These are phyloP conservation scores for Aureobasidium sp. DNA, from an alignment of 2,329 filamentous ascomycete genomes.

Conservation along the genomic window DNA sequence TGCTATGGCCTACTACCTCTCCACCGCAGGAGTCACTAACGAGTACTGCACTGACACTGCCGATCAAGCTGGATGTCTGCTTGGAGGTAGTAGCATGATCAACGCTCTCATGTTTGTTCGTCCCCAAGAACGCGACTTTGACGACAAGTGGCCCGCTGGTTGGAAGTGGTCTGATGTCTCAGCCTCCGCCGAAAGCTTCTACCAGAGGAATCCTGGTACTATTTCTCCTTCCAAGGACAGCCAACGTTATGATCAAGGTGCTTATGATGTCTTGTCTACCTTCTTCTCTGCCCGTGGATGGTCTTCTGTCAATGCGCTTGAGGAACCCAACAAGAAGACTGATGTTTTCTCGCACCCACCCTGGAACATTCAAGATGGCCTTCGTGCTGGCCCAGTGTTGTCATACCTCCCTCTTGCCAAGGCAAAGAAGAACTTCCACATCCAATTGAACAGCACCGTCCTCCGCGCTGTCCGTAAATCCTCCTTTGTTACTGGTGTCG, in stretches of 20 bases:
- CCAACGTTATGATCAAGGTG: conserved; percentile 40
- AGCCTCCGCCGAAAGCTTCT: conserved; percentile 38
- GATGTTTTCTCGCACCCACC: conserved; percentile 42
- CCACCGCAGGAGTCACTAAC: conserved; percentile 15
- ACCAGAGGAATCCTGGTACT: conserved; percentile 37
- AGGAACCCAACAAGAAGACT: conserved; percentile 38
- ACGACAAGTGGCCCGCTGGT: conserved; percentile 40
- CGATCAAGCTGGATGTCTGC: conserved; percentile 35
- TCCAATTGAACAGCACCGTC: conserved; percentile 39
- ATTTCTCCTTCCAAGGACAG: conserved; percentile 39
- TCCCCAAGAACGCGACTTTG: conserved; percentile 46
- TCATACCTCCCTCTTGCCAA: conserved; percentile 45
- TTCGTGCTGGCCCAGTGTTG: conserved; percentile 42
- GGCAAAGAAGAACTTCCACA: conserved; percentile 34
- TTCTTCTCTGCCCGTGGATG: conserved; percentile 43
- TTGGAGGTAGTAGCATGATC: conserved; percentile 46
- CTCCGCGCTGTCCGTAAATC: conserved; percentile 36
- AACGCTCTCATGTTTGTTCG: conserved; percentile 49
- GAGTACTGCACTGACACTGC: conserved; percentile 24
- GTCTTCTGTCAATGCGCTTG: conserved; percentile 41
- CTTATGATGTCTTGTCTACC: conserved; percentile 43
- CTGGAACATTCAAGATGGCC: conserved; percentile 42
- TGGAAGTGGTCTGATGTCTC: conserved; percentile 46
- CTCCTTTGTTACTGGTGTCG: conserved; percentile 36
- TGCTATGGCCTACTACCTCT: conserved; percentile 29